Conservation (phyloP, 257 asterid genomes). For the Solanum gandarillasii region DNA sequence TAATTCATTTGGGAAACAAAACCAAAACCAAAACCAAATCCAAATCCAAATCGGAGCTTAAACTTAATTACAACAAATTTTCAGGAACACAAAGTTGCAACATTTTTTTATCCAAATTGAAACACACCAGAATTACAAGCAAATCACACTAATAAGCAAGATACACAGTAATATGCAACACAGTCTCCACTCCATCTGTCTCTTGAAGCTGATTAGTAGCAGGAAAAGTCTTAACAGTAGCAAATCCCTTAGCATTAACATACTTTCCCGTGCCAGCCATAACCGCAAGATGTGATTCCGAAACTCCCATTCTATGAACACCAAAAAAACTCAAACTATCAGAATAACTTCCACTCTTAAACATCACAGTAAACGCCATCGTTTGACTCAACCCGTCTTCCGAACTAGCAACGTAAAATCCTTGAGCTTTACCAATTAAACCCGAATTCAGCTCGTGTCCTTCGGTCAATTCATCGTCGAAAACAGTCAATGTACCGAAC, state of each 20-base stretch:
- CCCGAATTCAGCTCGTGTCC: constrained; percentile 73
- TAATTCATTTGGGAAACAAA: background rate
- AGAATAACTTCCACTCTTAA: constrained; percentile 48
- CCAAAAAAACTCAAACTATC: constrained; percentile 77
- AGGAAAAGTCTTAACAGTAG: constrained; percentile 50
- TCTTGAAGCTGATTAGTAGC: constrained; percentile 26
- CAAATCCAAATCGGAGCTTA: background rate
- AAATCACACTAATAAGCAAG: constrained; percentile 41
- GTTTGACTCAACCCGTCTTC: constrained; percentile 77
- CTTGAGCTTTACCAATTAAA: constrained; percentile 79
- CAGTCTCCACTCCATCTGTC: constrained; percentile 79
- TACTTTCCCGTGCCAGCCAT: constrained; percentile 91
- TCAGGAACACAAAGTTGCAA: background rate
- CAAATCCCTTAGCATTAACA: constrained; percentile 66
- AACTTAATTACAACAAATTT: background rate
- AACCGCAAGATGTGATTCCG: constrained; percentile 79
- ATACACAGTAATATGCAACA: constrained; percentile 45
- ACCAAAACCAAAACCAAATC: too few relatives aligned
- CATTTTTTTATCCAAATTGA: background rate
- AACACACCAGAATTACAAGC: background rate
- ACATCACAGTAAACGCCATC: constrained; percentile 77
- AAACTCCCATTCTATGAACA: constrained; percentile 47
- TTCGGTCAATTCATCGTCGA: constrained; percentile 69
- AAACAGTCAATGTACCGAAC: constrained; percentile 85
- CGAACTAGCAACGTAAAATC: constrained; percentile 71